Evolutionary conservation across 116 monocot species (phyloP), one percentile per base, ranked within the genome.

Genomic region (Thalassia testudinum): DNA sequence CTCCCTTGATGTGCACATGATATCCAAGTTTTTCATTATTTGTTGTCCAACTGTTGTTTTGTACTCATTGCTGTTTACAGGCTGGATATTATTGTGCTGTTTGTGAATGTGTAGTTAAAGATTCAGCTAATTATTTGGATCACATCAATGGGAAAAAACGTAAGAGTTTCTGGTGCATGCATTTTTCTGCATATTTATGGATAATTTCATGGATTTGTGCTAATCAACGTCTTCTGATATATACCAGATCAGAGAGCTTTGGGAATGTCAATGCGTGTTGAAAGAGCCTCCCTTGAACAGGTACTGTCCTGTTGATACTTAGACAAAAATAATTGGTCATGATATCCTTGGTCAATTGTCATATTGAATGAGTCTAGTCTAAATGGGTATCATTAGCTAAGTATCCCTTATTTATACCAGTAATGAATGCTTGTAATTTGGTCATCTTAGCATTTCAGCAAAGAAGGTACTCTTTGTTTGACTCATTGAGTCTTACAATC

Each of bases 251-350:
- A 97, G 59, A 80, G 97, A 77, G 97, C 89, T 63, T 67, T 97
- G 74, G 97, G 97, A 50, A 97, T 97, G 97, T 97, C 97, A 50
- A 97, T 97, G 97, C 89, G 97, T 25, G 89, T 89, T 44, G 97
- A 97, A 63, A 63, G 97, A 19, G 84, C 89, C 51, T 82, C 97
- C 57, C 97, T 97, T 74, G 68, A 88, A 49, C 97, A 97, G 85
- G 97, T 89, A 67, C 17, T 24, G 19, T 61, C 26, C 45, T 45
- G 45, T 45, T 45, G 40, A 14, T 40, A 14, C 7, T 8, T 34
- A 6, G 22, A 27, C 0, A 20, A 37, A 55, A 29, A 20, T 42
- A 30, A 37, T 1, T 12, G 21, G 5, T 8, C 7, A 40, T 40
- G n/a, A n/a, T n/a, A n/a, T n/a, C n/a, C n/a, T n/a, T n/a, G n/a